These are phyloP conservation scores for Castanopsis chinensis DNA, from an alignment of 306 rosid genomes.

Conservation along the genomic window DNA sequence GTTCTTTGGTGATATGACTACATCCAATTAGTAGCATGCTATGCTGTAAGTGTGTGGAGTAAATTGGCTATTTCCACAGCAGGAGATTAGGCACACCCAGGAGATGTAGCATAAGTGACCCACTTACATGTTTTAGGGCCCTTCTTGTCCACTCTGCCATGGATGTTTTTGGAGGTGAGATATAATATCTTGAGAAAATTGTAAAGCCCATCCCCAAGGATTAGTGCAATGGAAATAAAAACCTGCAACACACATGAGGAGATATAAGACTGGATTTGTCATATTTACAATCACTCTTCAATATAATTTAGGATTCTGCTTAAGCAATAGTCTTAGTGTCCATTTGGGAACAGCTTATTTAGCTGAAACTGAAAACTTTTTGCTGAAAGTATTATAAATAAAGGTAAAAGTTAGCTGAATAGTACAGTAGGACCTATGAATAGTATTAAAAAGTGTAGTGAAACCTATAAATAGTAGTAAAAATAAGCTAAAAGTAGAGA, in stretches of 20 bases:
- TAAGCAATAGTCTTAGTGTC: background rate
- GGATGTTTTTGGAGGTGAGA: slow-evolving; percentile 59
- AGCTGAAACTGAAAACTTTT: no score
- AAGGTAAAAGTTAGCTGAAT: no score
- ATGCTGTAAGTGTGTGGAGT: background rate
- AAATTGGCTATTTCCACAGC: background rate
- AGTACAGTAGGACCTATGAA: no score
- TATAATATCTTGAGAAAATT: slow-evolving; percentile 79
- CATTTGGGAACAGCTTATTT: no score
- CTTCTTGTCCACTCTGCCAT: slow-evolving; percentile 44
- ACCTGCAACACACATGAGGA: slow-evolving; percentile 52
- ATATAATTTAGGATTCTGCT: background rate
- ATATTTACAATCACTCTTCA: background rate
- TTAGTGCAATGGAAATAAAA: slow-evolving; percentile 81
- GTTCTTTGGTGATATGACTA: background rate
- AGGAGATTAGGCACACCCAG: background rate
- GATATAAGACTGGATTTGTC: slow-evolving; percentile 14
- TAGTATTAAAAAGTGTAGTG: no score
- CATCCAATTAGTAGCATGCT: background rate
- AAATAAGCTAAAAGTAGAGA: no score
- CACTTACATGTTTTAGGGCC: slow-evolving; percentile 49
- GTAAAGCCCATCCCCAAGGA: slow-evolving; percentile 96
- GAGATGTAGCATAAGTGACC: background rate
- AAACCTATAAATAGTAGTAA: no score
- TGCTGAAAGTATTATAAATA: no score